Percentiles rank a stretch among this genome's conserved stretches.
phyloP scores from a whole-genome alignment of 2,329 filamentous ascomycete species.

The Colletotrichum chlorophyti region DNA sequence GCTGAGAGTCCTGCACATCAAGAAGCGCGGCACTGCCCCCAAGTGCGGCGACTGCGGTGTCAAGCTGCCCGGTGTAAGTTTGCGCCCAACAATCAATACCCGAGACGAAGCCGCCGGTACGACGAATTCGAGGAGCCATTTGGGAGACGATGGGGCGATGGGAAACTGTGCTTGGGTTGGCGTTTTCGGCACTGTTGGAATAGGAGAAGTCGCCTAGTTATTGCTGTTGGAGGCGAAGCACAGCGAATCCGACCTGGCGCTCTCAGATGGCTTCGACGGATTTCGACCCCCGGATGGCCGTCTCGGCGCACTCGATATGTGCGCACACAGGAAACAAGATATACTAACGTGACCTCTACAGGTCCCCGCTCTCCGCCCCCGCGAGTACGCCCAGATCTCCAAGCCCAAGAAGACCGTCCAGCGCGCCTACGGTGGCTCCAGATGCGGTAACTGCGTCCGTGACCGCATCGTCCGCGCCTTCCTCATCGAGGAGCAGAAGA shows the following conservation, averaged over 20 bases:
- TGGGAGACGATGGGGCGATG: constrained; percentile 6
- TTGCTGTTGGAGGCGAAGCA: background rate
- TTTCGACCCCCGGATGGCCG: background rate
- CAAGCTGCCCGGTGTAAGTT: constrained; percentile 97
- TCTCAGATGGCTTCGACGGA: constrained; percentile 12
- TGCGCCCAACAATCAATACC: constrained; percentile 16
- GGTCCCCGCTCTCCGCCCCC: constrained; percentile 96
- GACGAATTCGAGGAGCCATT: constrained; percentile 5
- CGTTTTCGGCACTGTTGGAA: background rate
- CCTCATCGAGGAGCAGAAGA: constrained; percentile 99
- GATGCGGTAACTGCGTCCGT: constrained; percentile 98
- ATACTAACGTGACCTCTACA: constrained; percentile 44
- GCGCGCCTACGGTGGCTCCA: constrained; percentile 96
- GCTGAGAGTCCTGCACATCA: constrained; percentile 97
- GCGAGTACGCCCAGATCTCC: constrained; percentile 96
- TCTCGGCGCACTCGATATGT: background rate
- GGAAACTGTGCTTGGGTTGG: background rate
- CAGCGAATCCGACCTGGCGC: background rate
- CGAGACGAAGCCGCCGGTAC: constrained; percentile 7
- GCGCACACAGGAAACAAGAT: too few relatives aligned
- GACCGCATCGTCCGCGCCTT: constrained; percentile 98
- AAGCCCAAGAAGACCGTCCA: constrained; percentile 99
- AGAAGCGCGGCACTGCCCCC: constrained; percentile 97
- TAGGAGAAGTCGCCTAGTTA: background rate
- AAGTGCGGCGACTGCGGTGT: constrained; percentile 99